Percentiles rank a stretch among this genome's conserved stretches.
phyloP scores from a whole-genome alignment of 805 yeast species.

The Ascoidea rubescens region DNA sequence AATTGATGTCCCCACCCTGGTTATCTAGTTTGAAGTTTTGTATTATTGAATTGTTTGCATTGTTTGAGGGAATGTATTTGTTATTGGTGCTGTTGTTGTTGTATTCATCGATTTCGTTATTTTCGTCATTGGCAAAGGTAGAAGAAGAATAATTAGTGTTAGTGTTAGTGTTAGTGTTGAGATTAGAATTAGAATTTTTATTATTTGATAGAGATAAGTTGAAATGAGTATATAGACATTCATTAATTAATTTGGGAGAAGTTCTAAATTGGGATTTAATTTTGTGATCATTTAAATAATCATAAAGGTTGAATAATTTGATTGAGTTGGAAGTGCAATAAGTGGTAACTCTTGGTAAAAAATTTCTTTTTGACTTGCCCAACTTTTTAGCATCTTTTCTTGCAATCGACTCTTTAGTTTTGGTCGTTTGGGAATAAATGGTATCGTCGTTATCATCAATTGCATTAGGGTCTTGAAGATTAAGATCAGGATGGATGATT shows the following conservation, averaged over 20 bases:
- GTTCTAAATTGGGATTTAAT: conserved; percentile 61
- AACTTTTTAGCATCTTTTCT: conserved; percentile 87
- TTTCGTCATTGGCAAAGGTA: conserved; percentile 2
- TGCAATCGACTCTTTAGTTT: conserved; percentile 79
- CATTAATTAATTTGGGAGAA: conserved; percentile 82
- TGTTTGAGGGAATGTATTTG: background rate
- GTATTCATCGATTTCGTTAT: conserved; percentile 9
- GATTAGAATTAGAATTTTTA: too few relatives aligned
- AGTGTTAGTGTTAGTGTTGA: too few relatives aligned
- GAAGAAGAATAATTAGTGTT: conserved; percentile 10
- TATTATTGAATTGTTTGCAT: conserved; percentile 28
- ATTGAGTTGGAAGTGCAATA: conserved; percentile 93
- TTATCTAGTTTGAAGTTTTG: conserved; percentile 46
- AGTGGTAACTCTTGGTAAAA: conserved; percentile 88
- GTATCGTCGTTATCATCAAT: conserved; percentile 28
- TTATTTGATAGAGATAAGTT: conserved; percentile 11
- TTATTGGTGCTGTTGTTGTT: conserved; percentile 1
- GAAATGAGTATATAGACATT: conserved; percentile 88
- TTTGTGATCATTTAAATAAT: conserved; percentile 60
- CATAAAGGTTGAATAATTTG: conserved; percentile 69
- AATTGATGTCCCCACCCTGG: conserved; percentile 90
- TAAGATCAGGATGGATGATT: background rate
- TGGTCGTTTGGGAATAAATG: conserved; percentile 72
- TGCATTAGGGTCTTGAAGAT: conserved; percentile 17
- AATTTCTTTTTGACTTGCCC: conserved; percentile 61